Percentiles rank a stretch among this genome's conserved stretches.
These are phyloP conservation scores for Crithidia fasciculata DNA, from an alignment of 208 protist genomes.

Conservation along the genomic window DNA sequence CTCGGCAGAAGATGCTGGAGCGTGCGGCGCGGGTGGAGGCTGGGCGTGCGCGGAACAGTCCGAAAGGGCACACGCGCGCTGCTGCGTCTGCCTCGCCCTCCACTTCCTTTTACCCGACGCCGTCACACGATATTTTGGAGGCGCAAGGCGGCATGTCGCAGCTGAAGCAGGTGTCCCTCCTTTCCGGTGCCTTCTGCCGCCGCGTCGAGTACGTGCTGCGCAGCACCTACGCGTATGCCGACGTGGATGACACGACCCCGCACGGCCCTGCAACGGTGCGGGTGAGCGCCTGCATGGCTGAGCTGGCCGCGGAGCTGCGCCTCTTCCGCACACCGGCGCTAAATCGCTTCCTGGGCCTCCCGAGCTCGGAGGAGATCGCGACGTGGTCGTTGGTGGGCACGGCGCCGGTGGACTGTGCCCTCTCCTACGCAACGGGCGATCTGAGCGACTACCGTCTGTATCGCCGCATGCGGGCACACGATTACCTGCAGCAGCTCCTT, in stretches of 20 bases:
- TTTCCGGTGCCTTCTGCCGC: constrained; percentile 49
- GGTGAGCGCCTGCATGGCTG: constrained; percentile 32
- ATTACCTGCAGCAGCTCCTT: constrained; percentile 47
- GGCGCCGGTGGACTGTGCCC: constrained; percentile 20
- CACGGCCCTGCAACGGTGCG: constrained; percentile 15
- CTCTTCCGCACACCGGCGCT: constrained; percentile 28
- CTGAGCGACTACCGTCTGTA: constrained; percentile 47
- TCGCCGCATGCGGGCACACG: constrained; percentile 30
- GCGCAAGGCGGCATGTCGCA: constrained; percentile 26
- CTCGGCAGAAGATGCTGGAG: constrained; percentile 17
- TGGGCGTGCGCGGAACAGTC: constrained; percentile 3
- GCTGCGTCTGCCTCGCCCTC: not conserved
- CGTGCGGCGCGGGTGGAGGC: constrained; percentile 16
- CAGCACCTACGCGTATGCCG: constrained; percentile 34
- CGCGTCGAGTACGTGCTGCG: constrained; percentile 39
- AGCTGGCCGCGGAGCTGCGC: constrained; percentile 23
- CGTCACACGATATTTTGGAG: constrained; percentile 9
- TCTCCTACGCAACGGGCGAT: constrained; percentile 62
- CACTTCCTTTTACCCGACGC: not conserved
- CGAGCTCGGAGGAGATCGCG: not conserved
- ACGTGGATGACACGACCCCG: constrained; percentile 25
- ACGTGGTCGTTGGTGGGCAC: constrained; percentile 13
- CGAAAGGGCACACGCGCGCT: not conserved
- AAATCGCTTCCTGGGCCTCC: constrained; percentile 4
- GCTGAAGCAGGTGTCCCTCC: constrained; percentile 37